A percentile compares a stretch with the other conserved stretches of the same genome.
Evolutionary conservation across 176 grass and related monocot genomes (phyloP).

Genomic region (Themeda triandra): DNA sequence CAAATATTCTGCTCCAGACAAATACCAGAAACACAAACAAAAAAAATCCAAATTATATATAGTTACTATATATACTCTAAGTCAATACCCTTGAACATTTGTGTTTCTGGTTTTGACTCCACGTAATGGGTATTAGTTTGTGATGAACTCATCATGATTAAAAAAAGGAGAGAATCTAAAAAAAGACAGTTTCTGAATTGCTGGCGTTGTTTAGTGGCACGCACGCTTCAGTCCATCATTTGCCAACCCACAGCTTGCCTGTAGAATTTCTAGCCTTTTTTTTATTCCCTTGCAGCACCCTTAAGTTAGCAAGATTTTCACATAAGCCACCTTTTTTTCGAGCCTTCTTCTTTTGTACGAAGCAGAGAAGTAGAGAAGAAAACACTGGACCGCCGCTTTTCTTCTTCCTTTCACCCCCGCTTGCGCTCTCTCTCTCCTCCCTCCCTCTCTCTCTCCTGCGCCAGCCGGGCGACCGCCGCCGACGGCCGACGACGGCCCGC

Average conservation of each 20-base stretch:
- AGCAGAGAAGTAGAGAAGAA: neutral
- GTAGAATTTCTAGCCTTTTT: slow-evolving; percentile 6
- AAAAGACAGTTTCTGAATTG: neutral
- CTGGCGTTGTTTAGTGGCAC: slow-evolving; percentile 17
- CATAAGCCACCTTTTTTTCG: neutral
- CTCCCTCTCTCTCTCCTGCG: neutral
- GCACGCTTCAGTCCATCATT: slow-evolving; percentile 40
- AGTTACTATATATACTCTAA: neutral
- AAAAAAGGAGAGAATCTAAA: neutral
- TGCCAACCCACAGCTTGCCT: slow-evolving; percentile 33
- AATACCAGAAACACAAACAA: neutral
- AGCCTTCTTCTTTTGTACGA: neutral
- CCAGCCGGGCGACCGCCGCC: neutral
- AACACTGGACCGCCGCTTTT: neutral
- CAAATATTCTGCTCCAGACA: neutral
- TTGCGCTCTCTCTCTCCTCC: neutral
- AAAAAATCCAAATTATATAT: neutral
- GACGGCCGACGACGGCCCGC: neutral
- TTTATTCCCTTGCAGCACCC: neutral
- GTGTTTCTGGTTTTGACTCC: neutral
- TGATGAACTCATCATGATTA: neutral
- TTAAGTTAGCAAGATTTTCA: neutral
- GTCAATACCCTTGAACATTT: neutral
- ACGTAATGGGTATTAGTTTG: neutral
- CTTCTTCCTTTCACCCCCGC: neutral